Evolutionary conservation across 805 yeast species (phyloP), one percentile per base, ranked within the genome.

Genomic region (Myxozyma mucilagina): DNA sequence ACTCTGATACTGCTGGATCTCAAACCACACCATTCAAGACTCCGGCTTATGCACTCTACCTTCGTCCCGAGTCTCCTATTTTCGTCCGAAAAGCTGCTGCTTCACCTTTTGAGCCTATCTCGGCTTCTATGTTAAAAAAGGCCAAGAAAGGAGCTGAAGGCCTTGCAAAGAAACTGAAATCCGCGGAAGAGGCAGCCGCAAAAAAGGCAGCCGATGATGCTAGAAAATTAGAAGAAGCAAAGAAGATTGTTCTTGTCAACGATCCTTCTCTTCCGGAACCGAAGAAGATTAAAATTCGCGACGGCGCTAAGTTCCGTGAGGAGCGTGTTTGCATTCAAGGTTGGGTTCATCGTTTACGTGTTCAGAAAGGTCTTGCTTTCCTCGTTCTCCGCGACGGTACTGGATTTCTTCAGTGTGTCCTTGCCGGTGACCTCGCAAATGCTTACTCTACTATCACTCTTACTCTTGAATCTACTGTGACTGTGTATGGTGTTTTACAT

Each of bases 101-200:
- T 53, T 83, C 81, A 44, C 85, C 76, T 35, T 93, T 82, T 73
- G 82, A 78, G 68, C 93, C 87, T 70, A 92, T 96, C 72, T 80
- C 91, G 16, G 90, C 97, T 4, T 86, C 96, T 56, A 97, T 97
- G 6, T 78, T 93, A 73, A 94, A 94, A 79, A 94, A 93, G 78
- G 97, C 98, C 69, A 90, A 89, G 76, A 94, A 94, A 75, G 97
- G 97, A 62, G 94, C 88, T 59, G 97, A 92, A 38, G 93, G 96
- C 4, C 79, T 94, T 66, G 90, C 84, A 77, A 93, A 92, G 79
- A 88, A 86, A 75, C 82, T 79, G 55, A 87, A 87, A 78, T 84
- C 83, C 50, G 83, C 83, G 66, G 78, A 76, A 16, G 76, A 76
- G 61, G 41, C 50, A 29, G 82, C 79, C 68, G 80, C 81, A 70